Evolutionary conservation across 805 yeast genomes (phyloP).

Genomic region (Kazachstania kunashirensis): DNA sequence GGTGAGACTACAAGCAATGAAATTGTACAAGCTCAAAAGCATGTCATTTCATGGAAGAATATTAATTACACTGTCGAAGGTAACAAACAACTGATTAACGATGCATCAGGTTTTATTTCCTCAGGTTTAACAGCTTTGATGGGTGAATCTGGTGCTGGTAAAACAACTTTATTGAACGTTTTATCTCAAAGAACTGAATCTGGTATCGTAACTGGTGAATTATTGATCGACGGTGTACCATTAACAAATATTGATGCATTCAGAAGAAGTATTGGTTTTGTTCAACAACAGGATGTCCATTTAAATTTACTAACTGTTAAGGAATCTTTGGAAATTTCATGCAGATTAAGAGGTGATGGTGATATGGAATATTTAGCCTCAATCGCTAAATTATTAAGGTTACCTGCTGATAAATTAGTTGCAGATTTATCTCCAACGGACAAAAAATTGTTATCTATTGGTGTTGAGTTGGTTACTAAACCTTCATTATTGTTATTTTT

Average conservation of each 20-base stretch:
- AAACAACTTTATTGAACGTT: slow-evolving; percentile 48
- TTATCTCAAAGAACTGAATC: slow-evolving; percentile 42
- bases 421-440: slow-evolving; percentile 47
- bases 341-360: slow-evolving; percentile 37
- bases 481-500: slow-evolving; percentile 45
- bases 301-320: slow-evolving; percentile 42
- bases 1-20: background rate
- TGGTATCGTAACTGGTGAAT: slow-evolving; percentile 50
- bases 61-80: slow-evolving; percentile 42
- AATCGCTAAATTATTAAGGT: slow-evolving; percentile 36
- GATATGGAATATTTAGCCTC: slow-evolving; percentile 22
- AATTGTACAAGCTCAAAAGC: slow-evolving; percentile 25
- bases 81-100: slow-evolving; percentile 30
- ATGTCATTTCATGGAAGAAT: slow-evolving; percentile 53
- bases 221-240: slow-evolving; percentile 45
- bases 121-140: slow-evolving; percentile 55
- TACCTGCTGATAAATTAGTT: slow-evolving; percentile 37
- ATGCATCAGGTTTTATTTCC: slow-evolving; percentile 55
- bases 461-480: slow-evolving; percentile 46
- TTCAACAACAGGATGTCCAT: slow-evolving; percentile 51
- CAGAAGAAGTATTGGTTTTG: slow-evolving; percentile 47
- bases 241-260: slow-evolving; percentile 36
- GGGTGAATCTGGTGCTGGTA: slow-evolving; percentile 63
- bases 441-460: slow-evolving; percentile 44
- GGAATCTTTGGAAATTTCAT: slow-evolving; percentile 44